These are phyloP conservation scores for Strombidium stylifer DNA, from an alignment of 73 alveolate species.

Conservation along the genomic window DNA sequence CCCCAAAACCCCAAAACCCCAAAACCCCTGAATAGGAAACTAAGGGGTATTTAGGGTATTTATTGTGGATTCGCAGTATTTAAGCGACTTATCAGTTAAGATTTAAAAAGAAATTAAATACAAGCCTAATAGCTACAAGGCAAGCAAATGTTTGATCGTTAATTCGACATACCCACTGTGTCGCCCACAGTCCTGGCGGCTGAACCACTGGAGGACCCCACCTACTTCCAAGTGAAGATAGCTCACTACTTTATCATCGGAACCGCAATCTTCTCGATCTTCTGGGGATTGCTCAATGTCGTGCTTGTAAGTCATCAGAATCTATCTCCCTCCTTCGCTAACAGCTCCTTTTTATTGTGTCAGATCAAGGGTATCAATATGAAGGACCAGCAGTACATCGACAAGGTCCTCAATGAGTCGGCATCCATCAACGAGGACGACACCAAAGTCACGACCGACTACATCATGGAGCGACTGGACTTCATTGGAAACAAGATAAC, in stretches of 20 bases:
- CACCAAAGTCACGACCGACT: background rate
- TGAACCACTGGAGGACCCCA: no score
- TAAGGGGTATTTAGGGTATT: no score
- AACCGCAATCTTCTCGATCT: background rate
- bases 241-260: background rate
- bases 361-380: conserved; percentile 24
- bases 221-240: background rate
- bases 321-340: background rate
- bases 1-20: no score
- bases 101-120: no score
- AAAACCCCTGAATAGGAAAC: no score
- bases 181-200: no score
- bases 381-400: conserved; percentile 1
- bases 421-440: background rate
- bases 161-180: no score
- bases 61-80: no score
- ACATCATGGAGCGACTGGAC: conserved; percentile 19
- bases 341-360: background rate
- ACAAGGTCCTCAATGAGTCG: background rate
- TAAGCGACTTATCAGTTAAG: no score
- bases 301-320: background rate
- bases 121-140: no score
- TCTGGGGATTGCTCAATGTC: background rate
- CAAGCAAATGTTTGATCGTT: no score
- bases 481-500: conserved; percentile 6